Percentiles rank a stretch among this genome's conserved stretches.
phyloP scores from a whole-genome alignment of 192 early-diverging fungal genomes.

The Spinellus fusiger region DNA sequence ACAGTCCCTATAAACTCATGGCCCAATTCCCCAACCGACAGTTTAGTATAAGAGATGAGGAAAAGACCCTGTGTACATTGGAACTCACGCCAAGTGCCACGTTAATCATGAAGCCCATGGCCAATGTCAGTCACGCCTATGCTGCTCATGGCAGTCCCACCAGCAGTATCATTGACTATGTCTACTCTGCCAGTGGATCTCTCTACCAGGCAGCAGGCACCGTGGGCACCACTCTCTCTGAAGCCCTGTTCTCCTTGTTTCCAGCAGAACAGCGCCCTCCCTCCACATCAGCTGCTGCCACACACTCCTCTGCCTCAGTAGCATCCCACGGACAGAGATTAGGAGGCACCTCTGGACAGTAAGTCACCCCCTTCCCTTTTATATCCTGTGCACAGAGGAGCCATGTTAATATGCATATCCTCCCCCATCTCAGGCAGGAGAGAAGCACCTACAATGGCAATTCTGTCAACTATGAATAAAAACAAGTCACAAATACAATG shows the following conservation, averaged over 20 bases:
- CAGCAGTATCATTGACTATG: slow-evolving; percentile 4
- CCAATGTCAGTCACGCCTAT: slow-evolving; percentile 10
- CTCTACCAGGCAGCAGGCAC: slow-evolving; percentile 13
- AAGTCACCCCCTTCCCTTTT: too few species aligned
- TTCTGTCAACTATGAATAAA: slow-evolving; percentile 32
- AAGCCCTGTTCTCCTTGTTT: slow-evolving; percentile 5
- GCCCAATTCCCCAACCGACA: slow-evolving; percentile 28
- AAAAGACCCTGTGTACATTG: slow-evolving; percentile 2
- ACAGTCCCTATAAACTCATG: slow-evolving; percentile 22
- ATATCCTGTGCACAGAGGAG: too few species aligned
- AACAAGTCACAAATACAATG: too few species aligned
- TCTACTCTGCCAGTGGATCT: slow-evolving; percentile 10
- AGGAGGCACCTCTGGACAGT: too few species aligned
- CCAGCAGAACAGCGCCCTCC: background rate
- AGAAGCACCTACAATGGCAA: slow-evolving; percentile 31
- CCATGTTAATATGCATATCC: too few species aligned
- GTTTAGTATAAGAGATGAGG: slow-evolving; percentile 26
- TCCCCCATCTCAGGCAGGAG: slow-evolving; percentile 1
- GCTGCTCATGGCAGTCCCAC: background rate
- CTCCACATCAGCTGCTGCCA: background rate
- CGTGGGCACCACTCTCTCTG: slow-evolving; percentile 1
- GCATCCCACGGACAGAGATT: slow-evolving; percentile 11
- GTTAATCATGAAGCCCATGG: slow-evolving; percentile 30
- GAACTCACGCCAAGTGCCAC: slow-evolving; percentile 23
- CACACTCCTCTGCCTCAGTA: too few species aligned